A percentile compares a stretch with the other conserved stretches of the same genome.
These are phyloP conservation scores for Dittrichia graveolens DNA, from an alignment of 129 eudicot genomes.

Conservation along the genomic window DNA sequence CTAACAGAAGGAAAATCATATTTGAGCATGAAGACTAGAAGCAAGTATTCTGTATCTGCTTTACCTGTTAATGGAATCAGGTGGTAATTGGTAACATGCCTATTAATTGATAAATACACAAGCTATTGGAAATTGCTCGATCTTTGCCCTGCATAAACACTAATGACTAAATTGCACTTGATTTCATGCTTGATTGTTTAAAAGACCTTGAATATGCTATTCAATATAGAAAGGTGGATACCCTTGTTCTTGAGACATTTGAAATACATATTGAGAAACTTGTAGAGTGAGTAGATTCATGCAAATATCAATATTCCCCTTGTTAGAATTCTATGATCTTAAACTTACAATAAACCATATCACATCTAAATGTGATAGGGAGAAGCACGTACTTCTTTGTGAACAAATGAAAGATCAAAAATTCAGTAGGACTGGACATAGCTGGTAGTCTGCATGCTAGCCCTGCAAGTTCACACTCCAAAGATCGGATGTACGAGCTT, in stretches of 20 bases:
- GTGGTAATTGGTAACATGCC: conserved; percentile 14
- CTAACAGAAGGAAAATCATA: conserved; percentile 58
- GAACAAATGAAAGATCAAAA: conserved; percentile 92
- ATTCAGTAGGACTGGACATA: conserved; percentile 64
- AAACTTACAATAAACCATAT: neutral
- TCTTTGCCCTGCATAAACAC: conserved; percentile 67
- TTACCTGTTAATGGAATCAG: conserved; percentile 14
- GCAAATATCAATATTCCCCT: neutral
- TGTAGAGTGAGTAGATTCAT: conserved; percentile 68
- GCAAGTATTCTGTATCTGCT: conserved; percentile 47
- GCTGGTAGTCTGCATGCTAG: conserved; percentile 78
- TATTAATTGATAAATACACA: conserved; percentile 65
- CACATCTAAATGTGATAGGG: conserved; percentile 49
- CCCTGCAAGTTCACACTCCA: conserved; percentile 71
- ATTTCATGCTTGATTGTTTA: conserved; percentile 67
- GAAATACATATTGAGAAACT: conserved; percentile 95
- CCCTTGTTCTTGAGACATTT: conserved; percentile 93
- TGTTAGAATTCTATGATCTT: conserved; percentile 13
- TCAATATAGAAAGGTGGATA: conserved; percentile 95
- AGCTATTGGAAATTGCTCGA: conserved; percentile 86
- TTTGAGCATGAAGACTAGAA: conserved; percentile 78
- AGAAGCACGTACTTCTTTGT: conserved; percentile 79
- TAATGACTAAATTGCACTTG: conserved; percentile 73
- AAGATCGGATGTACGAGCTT: conserved; percentile 84
- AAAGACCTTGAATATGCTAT: conserved; percentile 87